phyloP scores from a whole-genome alignment of 2,329 filamentous ascomycete species.

The Alternaria incomplexa region DNA sequence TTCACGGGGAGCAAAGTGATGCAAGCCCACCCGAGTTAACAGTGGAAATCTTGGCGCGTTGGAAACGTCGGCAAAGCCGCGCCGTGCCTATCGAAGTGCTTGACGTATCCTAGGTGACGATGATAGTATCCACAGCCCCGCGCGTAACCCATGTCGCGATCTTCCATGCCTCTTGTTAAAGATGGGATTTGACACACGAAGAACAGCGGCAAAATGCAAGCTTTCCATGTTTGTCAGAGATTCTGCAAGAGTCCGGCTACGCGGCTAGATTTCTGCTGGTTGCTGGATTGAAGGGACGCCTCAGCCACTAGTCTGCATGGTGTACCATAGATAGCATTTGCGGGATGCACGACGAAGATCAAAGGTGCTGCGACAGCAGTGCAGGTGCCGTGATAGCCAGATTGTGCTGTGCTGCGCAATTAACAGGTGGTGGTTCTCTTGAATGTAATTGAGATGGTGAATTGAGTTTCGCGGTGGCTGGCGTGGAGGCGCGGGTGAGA shows the following conservation, averaged over 20 bases:
- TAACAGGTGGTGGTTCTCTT: neutral
- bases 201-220: neutral
- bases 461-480: neutral
- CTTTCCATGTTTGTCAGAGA: neutral
- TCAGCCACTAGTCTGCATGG: neutral
- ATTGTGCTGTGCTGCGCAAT: neutral
- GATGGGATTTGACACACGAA: neutral
- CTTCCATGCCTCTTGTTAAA: neutral
- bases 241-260: neutral
- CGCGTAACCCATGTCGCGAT: constrained; percentile 10
- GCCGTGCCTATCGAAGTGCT: neutral
- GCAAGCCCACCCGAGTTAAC: neutral
- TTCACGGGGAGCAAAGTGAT: neutral
- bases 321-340: neutral
- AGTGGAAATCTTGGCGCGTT: neutral
- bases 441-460: neutral
- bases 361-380: neutral
- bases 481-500: neutral
- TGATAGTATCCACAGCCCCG: neutral
- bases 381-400: neutral
- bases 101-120: neutral
- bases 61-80: neutral
- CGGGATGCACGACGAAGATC: constrained; percentile 13
- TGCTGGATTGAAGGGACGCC: neutral
- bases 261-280: constrained; percentile 1